Percentiles rank a stretch among this genome's conserved stretches.
These are phyloP conservation scores for Pseudozyma thailandica DNA, from an alignment of 1,284 basidiomycete genomes.

Conservation along the genomic window DNA sequence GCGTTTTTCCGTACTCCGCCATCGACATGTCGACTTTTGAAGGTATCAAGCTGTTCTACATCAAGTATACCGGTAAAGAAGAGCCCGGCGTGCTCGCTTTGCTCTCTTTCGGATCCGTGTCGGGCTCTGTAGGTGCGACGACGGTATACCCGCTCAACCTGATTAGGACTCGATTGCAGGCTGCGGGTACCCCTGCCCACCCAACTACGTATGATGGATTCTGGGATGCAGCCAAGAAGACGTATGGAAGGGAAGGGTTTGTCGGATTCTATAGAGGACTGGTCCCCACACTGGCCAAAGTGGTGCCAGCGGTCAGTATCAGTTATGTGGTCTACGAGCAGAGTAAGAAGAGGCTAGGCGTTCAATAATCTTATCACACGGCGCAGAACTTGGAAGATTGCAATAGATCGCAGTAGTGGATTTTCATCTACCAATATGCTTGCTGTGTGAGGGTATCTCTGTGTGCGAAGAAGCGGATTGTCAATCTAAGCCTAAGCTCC, in stretches of 20 bases:
- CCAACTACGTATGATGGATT: slow-evolving; percentile 79
- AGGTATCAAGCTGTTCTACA: slow-evolving; percentile 69
- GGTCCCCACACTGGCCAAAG: slow-evolving; percentile 86
- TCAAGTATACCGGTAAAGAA: slow-evolving; percentile 68
- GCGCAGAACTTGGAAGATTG: no score
- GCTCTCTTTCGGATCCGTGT: slow-evolving; percentile 69
- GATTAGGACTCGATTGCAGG: slow-evolving; percentile 92
- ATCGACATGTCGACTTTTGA: slow-evolving; percentile 70
- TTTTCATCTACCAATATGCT: no score
- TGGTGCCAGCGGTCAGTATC: slow-evolving; percentile 63
- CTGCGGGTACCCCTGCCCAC: slow-evolving; percentile 76
- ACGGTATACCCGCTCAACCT: slow-evolving; percentile 72
- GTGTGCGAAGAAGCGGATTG: no score
- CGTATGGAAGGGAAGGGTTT: slow-evolving; percentile 87
- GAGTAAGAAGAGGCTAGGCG: slow-evolving; percentile 54
- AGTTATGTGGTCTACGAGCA: slow-evolving; percentile 67
- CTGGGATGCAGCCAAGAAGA: slow-evolving; percentile 83
- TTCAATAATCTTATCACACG: slow-evolving; percentile 15
- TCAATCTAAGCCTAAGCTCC: slow-evolving; percentile 34
- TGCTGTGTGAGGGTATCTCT: no score
- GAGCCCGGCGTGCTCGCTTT: slow-evolving; percentile 69
- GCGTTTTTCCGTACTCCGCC: slow-evolving; percentile 70
- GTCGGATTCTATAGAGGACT: slow-evolving; percentile 94
- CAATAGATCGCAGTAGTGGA: no score
- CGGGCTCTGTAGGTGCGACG: slow-evolving; percentile 69